phyloP scores from a whole-genome alignment of 306 rosid genomes.

The Acacia crassicarpa region DNA sequence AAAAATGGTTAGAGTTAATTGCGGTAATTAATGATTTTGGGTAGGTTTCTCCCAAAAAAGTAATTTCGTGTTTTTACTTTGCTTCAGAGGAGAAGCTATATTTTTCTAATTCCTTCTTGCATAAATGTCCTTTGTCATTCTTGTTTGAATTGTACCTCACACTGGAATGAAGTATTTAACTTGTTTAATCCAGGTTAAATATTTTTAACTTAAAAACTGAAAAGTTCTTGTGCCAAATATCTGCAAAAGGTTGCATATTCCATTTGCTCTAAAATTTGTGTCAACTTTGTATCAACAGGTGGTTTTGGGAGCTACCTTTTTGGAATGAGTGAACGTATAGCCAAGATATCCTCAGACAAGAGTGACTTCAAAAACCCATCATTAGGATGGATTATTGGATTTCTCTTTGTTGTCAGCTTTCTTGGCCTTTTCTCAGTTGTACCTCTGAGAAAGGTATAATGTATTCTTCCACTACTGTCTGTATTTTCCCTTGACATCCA shows the following conservation, averaged over 20 bases:
- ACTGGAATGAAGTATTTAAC: constrained; percentile 22
- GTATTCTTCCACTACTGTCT: constrained; percentile 4
- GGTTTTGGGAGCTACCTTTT: constrained; percentile 63
- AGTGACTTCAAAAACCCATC: constrained; percentile 46
- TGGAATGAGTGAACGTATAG: constrained; percentile 50
- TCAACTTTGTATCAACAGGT: constrained; percentile 40
- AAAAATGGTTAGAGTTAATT: neutral
- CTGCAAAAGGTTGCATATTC: neutral
- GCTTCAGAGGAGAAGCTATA: neutral
- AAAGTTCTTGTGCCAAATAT: constrained; percentile 15
- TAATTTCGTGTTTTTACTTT: neutral
- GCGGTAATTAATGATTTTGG: neutral
- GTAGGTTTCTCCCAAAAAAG: neutral
- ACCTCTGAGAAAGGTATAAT: constrained; percentile 51
- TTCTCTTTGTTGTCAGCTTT: constrained; percentile 64
- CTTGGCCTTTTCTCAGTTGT: constrained; percentile 62
- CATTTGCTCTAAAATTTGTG: neutral
- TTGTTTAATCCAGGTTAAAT: constrained; percentile 3
- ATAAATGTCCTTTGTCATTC: neutral
- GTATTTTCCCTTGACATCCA: neutral
- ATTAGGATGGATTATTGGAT: constrained; percentile 55
- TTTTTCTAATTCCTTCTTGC: neutral
- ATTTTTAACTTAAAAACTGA: constrained; percentile 6
- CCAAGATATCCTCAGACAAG: constrained; percentile 36
- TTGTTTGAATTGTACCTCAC: neutral